phyloP scores from a whole-genome alignment of 192 early-diverging fungal species.

The Coemansia sp. region DNA sequence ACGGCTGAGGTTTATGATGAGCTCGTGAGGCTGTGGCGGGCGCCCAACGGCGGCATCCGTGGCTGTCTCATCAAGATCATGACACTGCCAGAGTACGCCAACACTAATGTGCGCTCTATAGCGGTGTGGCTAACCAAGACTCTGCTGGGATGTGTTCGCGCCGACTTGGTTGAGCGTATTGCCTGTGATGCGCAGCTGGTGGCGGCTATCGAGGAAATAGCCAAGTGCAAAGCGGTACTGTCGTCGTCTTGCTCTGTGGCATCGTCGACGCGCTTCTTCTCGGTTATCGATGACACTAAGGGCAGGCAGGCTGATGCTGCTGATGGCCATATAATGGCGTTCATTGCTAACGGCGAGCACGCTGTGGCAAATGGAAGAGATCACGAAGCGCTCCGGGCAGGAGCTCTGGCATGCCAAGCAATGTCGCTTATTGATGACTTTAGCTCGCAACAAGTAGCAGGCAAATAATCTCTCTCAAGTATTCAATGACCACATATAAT shows the following conservation, averaged over 20 bases:
- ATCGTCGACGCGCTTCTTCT: conserved; percentile 1
- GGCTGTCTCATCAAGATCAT: conserved; percentile 15
- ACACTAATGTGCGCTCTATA: conserved; percentile 25
- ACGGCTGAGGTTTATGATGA: conserved; percentile 28
- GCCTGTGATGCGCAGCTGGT: conserved; percentile 24
- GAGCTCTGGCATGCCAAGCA: not conserved
- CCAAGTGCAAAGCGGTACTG: not conserved
- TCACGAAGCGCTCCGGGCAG: not conserved
- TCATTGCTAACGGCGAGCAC: not conserved
- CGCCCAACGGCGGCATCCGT: conserved; percentile 24
- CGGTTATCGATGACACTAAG: not conserved
- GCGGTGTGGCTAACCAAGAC: conserved; percentile 36
- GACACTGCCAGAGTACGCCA: conserved; percentile 15
- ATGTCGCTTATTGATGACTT: not conserved
- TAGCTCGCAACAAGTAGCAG: not conserved
- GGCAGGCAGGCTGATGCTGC: not conserved
- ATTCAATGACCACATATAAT: not conserved
- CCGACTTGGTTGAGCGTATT: conserved; percentile 19
- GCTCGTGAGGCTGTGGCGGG: conserved; percentile 36
- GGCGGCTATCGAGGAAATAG: conserved; percentile 25
- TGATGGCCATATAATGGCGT: not conserved
- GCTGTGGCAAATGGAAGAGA: not conserved
- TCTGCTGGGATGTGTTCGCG: conserved; percentile 18
- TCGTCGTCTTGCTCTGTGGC: conserved; percentile 8
- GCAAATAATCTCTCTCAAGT: not conserved